A percentile compares a stretch with the other conserved stretches of the same genome.
phyloP scores from a whole-genome alignment of 148 eudicot species.

The Silene uniflora region DNA sequence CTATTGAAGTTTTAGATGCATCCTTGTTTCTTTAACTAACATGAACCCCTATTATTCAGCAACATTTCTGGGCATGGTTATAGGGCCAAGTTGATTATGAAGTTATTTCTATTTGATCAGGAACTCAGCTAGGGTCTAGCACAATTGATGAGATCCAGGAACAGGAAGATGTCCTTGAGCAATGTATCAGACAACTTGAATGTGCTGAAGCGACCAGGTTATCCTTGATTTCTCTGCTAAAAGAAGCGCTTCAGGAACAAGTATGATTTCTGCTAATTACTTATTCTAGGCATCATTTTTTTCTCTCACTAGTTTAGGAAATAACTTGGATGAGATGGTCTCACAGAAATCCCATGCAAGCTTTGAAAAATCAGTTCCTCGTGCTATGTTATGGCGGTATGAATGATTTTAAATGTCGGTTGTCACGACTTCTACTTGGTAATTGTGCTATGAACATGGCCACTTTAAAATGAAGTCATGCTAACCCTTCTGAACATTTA shows the following conservation, averaged over 20 bases:
- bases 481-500: neutral
- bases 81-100: neutral
- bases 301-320: neutral
- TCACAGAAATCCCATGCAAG: neutral
- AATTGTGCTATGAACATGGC: neutral
- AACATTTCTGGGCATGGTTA: neutral
- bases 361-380: neutral
- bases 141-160: constrained; percentile 57
- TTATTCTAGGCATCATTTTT: neutral
- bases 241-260: constrained; percentile 79
- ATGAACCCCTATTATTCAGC: neutral
- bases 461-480: neutral
- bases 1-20: neutral
- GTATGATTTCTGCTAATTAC: constrained; percentile 30
- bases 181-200: constrained; percentile 67
- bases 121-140: constrained; percentile 45
- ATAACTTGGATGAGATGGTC: neutral
- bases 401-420: neutral
- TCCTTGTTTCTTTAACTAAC: neutral
- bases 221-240: constrained; percentile 62
- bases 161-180: constrained; percentile 63
- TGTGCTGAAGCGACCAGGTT: constrained; percentile 61
- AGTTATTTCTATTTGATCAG: constrained; percentile 34
- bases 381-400: neutral
- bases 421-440: neutral